A percentile compares a stretch with the other conserved stretches of the same genome.
Evolutionary conservation across 2,329 filamentous ascomycete species (phyloP).

Genomic region (Aspergillus viridinutans): DNA sequence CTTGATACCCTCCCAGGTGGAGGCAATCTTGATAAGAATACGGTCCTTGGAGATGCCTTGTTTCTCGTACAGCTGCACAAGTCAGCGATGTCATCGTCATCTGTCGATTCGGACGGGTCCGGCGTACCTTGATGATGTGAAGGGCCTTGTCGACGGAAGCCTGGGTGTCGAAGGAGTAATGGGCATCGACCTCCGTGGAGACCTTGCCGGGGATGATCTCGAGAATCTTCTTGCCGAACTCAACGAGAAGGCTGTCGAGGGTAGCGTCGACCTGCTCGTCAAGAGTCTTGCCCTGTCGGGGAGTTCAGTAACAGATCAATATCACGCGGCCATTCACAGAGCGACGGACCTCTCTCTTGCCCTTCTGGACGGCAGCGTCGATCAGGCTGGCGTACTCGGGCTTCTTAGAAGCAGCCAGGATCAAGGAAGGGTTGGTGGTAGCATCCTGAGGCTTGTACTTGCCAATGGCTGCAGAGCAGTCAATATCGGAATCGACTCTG

Average conservation of each 20-base stretch:
- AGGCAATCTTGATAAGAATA: slow-evolving; percentile 96
- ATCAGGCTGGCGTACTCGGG: slow-evolving; percentile 90
- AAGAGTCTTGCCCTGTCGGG: slow-evolving; percentile 52
- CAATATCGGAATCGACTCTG: neutral
- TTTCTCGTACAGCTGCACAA: slow-evolving; percentile 81
- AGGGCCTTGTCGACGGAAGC: slow-evolving; percentile 92
- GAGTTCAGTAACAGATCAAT: slow-evolving; percentile 1
- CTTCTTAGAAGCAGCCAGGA: slow-evolving; percentile 98
- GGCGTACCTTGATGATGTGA: slow-evolving; percentile 81
- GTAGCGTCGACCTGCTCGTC: slow-evolving; percentile 84
- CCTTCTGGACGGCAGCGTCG: slow-evolving; percentile 77
- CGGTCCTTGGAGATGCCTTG: slow-evolving; percentile 90
- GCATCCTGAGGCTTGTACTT: slow-evolving; percentile 99
- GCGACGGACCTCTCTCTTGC: slow-evolving; percentile 65
- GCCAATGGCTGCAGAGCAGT: slow-evolving; percentile 66
- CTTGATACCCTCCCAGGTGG: slow-evolving; percentile 99
- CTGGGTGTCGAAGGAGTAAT: slow-evolving; percentile 92
- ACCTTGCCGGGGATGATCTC: slow-evolving; percentile 97
- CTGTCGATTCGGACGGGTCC: neutral
- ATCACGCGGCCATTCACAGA: neutral
- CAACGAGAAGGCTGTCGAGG: slow-evolving; percentile 89
- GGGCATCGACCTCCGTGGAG: slow-evolving; percentile 95
- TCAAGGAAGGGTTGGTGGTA: slow-evolving; percentile 98
- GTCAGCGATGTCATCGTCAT: slow-evolving; percentile 5
- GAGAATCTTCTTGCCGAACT: slow-evolving; percentile 97